These are phyloP conservation scores for Pneumocystis wakefieldiae DNA, from an alignment of 1,139 yeast species.

Conservation along the genomic window DNA sequence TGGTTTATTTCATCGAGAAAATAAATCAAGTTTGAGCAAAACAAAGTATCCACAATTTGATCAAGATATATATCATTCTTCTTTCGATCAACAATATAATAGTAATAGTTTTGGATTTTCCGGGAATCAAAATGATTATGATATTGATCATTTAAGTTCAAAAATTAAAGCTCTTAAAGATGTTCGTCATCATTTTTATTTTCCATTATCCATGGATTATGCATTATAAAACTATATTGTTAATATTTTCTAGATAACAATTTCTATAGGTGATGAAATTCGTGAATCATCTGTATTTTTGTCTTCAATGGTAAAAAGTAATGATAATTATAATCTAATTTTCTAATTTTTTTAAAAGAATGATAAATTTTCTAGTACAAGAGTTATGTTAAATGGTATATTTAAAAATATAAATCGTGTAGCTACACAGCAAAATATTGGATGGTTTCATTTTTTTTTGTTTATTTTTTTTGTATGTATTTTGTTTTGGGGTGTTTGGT, in stretches of 20 bases:
- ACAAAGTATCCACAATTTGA: neutral
- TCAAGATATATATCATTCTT: neutral
- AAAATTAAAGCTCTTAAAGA: neutral
- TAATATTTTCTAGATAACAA: neutral
- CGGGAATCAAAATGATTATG: neutral
- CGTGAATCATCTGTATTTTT: neutral
- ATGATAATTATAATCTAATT: neutral
- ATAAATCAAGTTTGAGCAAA: neutral
- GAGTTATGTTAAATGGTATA: neutral
- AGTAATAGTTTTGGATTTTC: neutral
- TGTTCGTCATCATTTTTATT: neutral
- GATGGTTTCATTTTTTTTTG: neutral
- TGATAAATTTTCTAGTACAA: neutral
- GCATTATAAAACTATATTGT: neutral
- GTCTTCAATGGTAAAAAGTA: neutral
- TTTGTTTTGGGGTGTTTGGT: neutral
- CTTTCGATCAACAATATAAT: neutral
- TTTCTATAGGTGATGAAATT: neutral
- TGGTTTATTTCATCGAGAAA: neutral
- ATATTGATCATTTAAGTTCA: neutral
- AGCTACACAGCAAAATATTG: neutral
- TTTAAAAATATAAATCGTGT: neutral
- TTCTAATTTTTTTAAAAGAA: neutral
- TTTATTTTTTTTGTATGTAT: neutral
- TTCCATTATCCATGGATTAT: neutral